A percentile compares a stretch with the other conserved stretches of the same genome.
phyloP scores from a whole-genome alignment of 306 rosid species.

The Comarum palustre region DNA sequence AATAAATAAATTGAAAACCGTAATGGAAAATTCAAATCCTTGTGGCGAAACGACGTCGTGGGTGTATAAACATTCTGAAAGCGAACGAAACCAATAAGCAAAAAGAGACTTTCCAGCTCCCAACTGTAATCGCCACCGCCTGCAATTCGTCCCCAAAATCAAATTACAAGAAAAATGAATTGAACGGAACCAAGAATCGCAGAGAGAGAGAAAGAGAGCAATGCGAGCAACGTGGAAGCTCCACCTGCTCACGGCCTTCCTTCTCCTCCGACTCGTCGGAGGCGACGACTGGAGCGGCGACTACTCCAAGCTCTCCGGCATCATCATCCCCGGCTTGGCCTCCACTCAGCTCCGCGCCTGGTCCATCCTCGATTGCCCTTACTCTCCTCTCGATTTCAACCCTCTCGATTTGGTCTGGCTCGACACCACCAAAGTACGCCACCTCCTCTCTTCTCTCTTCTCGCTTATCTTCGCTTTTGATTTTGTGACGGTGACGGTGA shows the following conservation, averaged over 20 bases:
- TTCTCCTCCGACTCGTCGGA: not conserved
- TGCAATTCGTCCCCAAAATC: not conserved
- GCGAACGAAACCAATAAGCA: not conserved
- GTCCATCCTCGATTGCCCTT: conserved; percentile 96
- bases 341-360: conserved; percentile 98
- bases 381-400: conserved; percentile 93
- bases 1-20: too few relatives aligned
- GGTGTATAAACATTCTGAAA: not conserved
- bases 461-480: conserved; percentile 4
- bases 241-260: conserved; percentile 28
- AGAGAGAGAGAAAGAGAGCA: not conserved
- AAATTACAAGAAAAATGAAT: not conserved
- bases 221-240: conserved; percentile 24
- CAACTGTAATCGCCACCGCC: not conserved
- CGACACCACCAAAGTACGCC: conserved; percentile 74
- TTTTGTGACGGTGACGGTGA: not conserved
- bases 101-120: not conserved
- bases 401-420: conserved; percentile 99
- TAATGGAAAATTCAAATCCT: too few relatives aligned
- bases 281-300: conserved; percentile 52
- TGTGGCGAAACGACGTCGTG: conserved; percentile 11
- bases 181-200: not conserved
- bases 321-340: conserved; percentile 94
- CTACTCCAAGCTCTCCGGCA: conserved; percentile 84
- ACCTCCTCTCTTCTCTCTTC: not conserved